Evolutionary conservation across 83 land plant species (phyloP), one percentile per base, ranked within the genome.

Genomic region (Diphasiastrum complanatum): DNA sequence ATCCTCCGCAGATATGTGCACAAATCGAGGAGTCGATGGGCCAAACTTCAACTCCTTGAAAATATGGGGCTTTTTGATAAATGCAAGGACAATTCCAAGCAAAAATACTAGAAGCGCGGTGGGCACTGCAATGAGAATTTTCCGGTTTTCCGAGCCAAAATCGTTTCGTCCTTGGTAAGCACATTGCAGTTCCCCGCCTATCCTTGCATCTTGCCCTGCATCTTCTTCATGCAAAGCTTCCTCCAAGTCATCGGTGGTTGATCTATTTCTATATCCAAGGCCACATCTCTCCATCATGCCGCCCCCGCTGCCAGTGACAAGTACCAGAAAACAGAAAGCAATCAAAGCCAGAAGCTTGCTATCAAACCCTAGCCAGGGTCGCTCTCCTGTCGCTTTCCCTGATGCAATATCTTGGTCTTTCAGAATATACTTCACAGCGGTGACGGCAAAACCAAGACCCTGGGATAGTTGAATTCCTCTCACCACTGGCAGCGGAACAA

Each of bases 401-500:
- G 54, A 79, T 34, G 79, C 6, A 51, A 89, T 71, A 53, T 85
- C 51, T 61, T 89, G 96, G 1, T 63, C 58, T 19, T 77, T 70
- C 36, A 83, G 45, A 1, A 85, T 59, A 74, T 89, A 89, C 58
- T 79, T 85, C 60, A 89, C 85, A 19, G 91, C 91, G 3, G 81
- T 78, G 60, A 80, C 47, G 16, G 85, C 85, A 65, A 89, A 89
- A 1, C 82, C 50, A 20, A 89, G 47, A 12, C 96, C 96, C 55
- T 89, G 96, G 19, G 87, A 57, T 27, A 89, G 79, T 81, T 89
- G 96, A 46, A 89, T 72, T 28, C 96, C 96, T 10, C 96, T 58
- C 40, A 89, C 91, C 28, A 89, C 83, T 11, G 96, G 72, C n/a
- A 85, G 62, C 1, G 96, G 96, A 16, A 89, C 74, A 35, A 83